These are phyloP conservation scores for Aspergillus homomorphus DNA, from an alignment of 495 filamentous ascomycete species.

Conservation along the genomic window DNA sequence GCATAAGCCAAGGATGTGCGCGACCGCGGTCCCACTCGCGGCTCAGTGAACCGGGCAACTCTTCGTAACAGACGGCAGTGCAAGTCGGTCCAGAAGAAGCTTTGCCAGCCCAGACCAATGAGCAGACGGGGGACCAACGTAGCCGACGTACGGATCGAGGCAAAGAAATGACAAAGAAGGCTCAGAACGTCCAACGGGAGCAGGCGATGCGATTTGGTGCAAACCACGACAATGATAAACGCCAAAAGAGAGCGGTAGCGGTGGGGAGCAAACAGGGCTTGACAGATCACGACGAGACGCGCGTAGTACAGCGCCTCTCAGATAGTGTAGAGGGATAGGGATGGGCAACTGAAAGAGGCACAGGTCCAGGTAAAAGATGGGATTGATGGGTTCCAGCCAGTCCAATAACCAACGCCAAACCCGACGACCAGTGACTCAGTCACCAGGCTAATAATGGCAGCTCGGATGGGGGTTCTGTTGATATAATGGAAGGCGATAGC, in stretches of 20 bases:
- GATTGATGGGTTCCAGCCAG: no score
- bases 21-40: background rate
- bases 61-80: background rate
- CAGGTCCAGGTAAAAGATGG: background rate
- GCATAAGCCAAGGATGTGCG: no score
- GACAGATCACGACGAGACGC: background rate
- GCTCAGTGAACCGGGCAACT: background rate
- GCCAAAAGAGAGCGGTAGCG: background rate
- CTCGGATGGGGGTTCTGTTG: no score
- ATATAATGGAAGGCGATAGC: no score
- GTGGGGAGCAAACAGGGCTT: background rate
- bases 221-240: background rate
- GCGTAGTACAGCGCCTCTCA: background rate
- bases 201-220: background rate
- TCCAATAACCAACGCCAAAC: no score
- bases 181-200: background rate
- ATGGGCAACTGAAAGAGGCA: background rate
- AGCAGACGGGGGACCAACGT: background rate
- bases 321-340: no score
- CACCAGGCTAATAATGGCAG: no score
- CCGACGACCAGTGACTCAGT: no score
- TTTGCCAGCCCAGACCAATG: background rate
- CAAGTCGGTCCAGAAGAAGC: background rate
- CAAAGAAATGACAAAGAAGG: background rate
- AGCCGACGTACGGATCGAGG: background rate